Conservation (phyloP, 2,329 filamentous ascomycete genomes). For the Penicillium sp. region DNA sequence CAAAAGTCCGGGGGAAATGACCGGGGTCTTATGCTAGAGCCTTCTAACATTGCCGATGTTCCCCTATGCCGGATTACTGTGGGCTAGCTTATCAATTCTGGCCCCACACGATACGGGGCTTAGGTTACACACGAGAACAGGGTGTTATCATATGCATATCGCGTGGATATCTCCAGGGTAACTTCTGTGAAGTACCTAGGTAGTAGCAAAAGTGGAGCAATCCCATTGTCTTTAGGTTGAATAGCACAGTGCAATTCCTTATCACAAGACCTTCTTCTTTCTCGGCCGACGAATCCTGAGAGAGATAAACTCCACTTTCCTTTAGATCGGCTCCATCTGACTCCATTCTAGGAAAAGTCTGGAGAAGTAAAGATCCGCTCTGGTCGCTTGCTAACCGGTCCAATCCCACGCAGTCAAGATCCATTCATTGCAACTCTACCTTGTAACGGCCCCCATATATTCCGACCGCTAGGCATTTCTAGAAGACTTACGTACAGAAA, state of each 20-base stretch:
- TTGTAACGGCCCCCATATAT: slow-evolving; percentile 7
- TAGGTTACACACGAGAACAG: not conserved
- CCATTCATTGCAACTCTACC: slow-evolving; percentile 12
- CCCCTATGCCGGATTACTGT: too few species aligned
- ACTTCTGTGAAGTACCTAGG: not conserved
- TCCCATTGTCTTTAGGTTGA: not conserved
- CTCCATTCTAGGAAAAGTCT: too few species aligned
- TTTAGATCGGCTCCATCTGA: too few species aligned
- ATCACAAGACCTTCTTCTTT: not conserved
- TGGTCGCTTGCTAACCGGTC: slow-evolving; percentile 6
- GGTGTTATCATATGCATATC: not conserved
- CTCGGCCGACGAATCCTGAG: slow-evolving; percentile 5
- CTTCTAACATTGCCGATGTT: not conserved
- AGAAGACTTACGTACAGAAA: not conserved
- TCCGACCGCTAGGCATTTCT: not conserved
- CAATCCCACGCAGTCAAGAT: not conserved
- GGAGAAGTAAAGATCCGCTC: slow-evolving; percentile 2
- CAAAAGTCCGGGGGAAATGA: not conserved
- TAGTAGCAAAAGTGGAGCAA: not conserved
- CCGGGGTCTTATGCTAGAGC: not conserved
- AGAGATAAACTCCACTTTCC: not conserved
- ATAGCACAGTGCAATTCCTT: not conserved
- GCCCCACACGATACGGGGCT: not conserved
- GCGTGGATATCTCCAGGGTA: not conserved
- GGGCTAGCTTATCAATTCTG: not conserved